These are phyloP conservation scores for Cucumis cinereus DNA, from an alignment of 306 rosid genomes.

Conservation along the genomic window DNA sequence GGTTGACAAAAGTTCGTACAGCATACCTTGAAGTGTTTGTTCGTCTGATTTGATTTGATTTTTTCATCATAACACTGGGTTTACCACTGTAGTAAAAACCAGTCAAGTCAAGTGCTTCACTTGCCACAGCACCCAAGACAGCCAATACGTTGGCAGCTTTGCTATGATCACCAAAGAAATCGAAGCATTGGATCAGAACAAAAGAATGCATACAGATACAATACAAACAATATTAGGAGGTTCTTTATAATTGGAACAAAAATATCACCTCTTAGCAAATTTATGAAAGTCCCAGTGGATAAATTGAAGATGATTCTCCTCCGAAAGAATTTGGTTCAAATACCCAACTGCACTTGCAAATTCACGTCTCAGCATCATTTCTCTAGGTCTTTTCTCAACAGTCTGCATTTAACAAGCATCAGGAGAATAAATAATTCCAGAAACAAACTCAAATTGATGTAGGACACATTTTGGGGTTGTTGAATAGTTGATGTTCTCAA, in stretches of 20 bases:
- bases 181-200: conserved; percentile 20
- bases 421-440: conserved; percentile 1
- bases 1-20: not conserved
- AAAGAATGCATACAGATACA: not conserved
- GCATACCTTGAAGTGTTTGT: conserved; percentile 54
- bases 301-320: conserved; percentile 71
- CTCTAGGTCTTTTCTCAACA: conserved; percentile 93
- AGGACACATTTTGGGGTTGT: no score
- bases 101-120: conserved; percentile 81
- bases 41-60: conserved; percentile 44
- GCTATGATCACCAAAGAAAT: conserved; percentile 38
- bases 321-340: conserved; percentile 62
- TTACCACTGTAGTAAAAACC: conserved; percentile 87
- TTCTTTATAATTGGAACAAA: not conserved
- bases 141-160: conserved; percentile 95
- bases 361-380: conserved; percentile 99
- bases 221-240: not conserved
- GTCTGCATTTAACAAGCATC: conserved; percentile 41
- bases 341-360: conserved; percentile 84
- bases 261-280: conserved; percentile 71
- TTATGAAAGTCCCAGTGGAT: conserved; percentile 98
- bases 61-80: conserved; percentile 45
- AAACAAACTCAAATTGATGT: not conserved
- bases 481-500: no score
- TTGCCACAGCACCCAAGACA: conserved; percentile 85